Conservation (phyloP, 2,329 filamentous ascomycete species). For the Aspergillus uvarum region DNA sequence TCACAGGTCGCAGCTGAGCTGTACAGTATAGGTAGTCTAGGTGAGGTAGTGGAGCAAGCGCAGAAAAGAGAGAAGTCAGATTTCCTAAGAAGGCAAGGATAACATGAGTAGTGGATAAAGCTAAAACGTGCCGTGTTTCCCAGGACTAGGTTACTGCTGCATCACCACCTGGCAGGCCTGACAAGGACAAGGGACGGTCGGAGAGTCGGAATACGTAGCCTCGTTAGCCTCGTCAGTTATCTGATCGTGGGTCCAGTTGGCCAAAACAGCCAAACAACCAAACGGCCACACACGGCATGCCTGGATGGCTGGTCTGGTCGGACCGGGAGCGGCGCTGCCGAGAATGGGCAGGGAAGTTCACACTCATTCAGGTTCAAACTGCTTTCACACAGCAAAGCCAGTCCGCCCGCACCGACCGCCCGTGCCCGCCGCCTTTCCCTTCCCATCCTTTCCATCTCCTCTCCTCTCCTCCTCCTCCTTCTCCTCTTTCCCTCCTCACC, state of each 20-base stretch:
- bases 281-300: constrained; percentile 13
- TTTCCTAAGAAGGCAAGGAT: constrained; percentile 3
- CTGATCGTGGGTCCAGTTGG: not conserved
- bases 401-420: constrained; percentile 19
- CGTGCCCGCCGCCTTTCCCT: constrained; percentile 27
- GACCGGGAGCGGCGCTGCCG: constrained; percentile 25
- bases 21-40: not conserved
- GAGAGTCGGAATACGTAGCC: no score
- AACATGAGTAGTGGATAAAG: not conserved
- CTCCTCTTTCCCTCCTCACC: constrained; percentile 23
- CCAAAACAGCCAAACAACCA: not conserved
- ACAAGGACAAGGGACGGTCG: no score
- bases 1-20: constrained; percentile 1
- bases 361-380: constrained; percentile 1
- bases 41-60: constrained; percentile 3
- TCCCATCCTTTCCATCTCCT: constrained; percentile 3
- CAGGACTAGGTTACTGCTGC: not conserved
- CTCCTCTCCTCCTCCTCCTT: constrained; percentile 20
- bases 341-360: constrained; percentile 8
- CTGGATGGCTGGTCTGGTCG: constrained; percentile 16
- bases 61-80: not conserved
- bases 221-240: not conserved
- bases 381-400: not conserved
- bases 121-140: not conserved
- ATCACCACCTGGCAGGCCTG: not conserved